These are phyloP conservation scores for Metarhizium album DNA, from an alignment of 2,329 filamentous ascomycete species.

Conservation along the genomic window DNA sequence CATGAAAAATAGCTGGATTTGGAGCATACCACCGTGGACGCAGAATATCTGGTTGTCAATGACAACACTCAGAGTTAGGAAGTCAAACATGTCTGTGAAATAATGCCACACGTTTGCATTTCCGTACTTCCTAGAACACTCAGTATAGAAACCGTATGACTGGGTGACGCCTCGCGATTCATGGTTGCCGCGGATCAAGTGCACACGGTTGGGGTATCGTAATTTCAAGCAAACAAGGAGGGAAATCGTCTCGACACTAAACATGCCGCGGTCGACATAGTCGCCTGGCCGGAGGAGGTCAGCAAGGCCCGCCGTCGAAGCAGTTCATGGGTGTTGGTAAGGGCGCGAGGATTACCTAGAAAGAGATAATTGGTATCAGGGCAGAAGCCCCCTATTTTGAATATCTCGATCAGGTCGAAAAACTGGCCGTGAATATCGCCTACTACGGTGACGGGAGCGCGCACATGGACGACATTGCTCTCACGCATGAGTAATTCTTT, in stretches of 20 bases:
- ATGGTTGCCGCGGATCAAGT: slow-evolving; percentile 95
- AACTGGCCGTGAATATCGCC: slow-evolving; percentile 99
- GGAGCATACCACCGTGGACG: slow-evolving; percentile 68
- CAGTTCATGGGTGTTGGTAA: neutral
- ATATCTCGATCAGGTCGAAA: slow-evolving; percentile 98
- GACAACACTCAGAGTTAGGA: slow-evolving; percentile 88
- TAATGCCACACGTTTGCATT: slow-evolving; percentile 99
- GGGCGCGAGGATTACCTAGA: slow-evolving; percentile 49
- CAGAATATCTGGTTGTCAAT: slow-evolving; percentile 99
- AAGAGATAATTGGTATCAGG: slow-evolving; percentile 98
- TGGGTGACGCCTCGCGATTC: slow-evolving; percentile 96
- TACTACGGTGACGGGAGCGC: slow-evolving; percentile 90
- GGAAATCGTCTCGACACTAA: slow-evolving; percentile 97
- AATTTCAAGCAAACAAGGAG: slow-evolving; percentile 95
- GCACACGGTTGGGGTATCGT: slow-evolving; percentile 89
- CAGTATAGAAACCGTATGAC: slow-evolving; percentile 98
- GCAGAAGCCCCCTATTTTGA: slow-evolving; percentile 94
- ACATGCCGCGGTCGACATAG: slow-evolving; percentile 96
- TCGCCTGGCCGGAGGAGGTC: slow-evolving; percentile 50
- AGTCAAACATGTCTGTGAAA: slow-evolving; percentile 99
- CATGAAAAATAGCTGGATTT: neutral
- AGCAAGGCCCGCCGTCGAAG: neutral
- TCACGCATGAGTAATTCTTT: slow-evolving; percentile 99
- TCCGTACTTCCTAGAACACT: slow-evolving; percentile 95
- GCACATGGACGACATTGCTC: slow-evolving; percentile 98